These are phyloP conservation scores for Hydrangea macrophylla DNA, from an alignment of 148 eudicot species.

Conservation along the genomic window DNA sequence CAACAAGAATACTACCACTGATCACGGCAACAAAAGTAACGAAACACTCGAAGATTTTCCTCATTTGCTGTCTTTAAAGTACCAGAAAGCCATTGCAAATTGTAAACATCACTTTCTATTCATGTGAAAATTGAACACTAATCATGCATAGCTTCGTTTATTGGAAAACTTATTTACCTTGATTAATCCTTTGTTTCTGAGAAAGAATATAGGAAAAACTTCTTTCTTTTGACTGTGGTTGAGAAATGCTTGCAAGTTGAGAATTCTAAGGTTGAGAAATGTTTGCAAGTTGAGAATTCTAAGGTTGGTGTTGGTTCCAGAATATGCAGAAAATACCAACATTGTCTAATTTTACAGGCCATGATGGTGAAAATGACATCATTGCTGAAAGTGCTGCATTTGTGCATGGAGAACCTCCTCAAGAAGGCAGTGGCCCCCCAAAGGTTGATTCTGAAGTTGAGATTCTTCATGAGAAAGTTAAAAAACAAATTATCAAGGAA, in stretches of 20 bases:
- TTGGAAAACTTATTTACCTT: not conserved
- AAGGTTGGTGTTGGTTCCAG: not conserved
- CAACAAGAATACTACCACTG: too few relatives aligned
- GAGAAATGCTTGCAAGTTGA: not conserved
- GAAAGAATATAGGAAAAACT: too few relatives aligned
- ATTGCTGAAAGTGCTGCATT: constrained; percentile 59
- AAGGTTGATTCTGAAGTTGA: constrained; percentile 65
- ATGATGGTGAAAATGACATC: constrained; percentile 52
- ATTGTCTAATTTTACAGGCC: constrained; percentile 34
- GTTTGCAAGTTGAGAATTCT: not conserved
- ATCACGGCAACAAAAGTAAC: too few relatives aligned
- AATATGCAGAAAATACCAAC: constrained; percentile 1
- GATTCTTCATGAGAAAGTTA: constrained; percentile 81
- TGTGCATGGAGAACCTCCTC: constrained; percentile 61
- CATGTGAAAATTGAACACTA: too few relatives aligned
- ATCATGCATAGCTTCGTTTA: too few relatives aligned
- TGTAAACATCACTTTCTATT: too few relatives aligned
- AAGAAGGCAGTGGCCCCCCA: constrained; percentile 67
- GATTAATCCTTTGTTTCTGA: too few relatives aligned
- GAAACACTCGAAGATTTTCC: too few relatives aligned
- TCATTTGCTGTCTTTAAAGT: too few relatives aligned
- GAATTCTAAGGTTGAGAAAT: not conserved
- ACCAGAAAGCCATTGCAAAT: too few relatives aligned
- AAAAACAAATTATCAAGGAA: constrained; percentile 83
- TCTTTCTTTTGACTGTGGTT: too few relatives aligned